Conservation (phyloP, 176 grass and related monocot genomes). For the Phyllostachys edulis region DNA sequence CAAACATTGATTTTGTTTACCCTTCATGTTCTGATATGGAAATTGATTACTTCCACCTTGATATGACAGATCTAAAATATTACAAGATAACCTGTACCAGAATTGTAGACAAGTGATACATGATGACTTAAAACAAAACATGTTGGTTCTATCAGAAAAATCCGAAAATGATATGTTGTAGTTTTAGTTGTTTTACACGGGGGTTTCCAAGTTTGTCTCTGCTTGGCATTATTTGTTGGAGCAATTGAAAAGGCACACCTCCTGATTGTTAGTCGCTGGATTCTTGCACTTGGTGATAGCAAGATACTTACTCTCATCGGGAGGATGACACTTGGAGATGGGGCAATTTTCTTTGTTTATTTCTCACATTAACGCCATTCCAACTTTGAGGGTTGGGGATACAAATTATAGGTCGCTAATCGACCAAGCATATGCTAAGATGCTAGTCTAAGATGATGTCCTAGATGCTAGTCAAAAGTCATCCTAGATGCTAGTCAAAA, state of each 20-base stretch:
- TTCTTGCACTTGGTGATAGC: too few species aligned
- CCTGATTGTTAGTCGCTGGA: too few species aligned
- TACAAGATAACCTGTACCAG: not conserved
- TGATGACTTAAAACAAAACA: not conserved
- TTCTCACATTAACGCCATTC: too few species aligned
- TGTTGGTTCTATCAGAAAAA: not conserved
- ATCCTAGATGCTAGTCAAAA: too few species aligned
- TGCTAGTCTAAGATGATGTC: too few species aligned
- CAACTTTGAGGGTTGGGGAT: too few species aligned
- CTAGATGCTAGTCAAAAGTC: too few species aligned
- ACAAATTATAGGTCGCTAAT: too few species aligned
- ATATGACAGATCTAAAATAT: not conserved
- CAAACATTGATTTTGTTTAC: not conserved
- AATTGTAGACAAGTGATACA: conserved; percentile 1
- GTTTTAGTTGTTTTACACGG: not conserved
- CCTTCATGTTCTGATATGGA: not conserved
- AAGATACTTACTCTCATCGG: too few species aligned
- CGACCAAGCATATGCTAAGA: too few species aligned
- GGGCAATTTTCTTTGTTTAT: too few species aligned
- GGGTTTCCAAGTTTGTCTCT: not conserved
- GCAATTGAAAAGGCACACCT: not conserved
- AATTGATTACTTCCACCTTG: not conserved
- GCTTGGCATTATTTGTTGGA: not conserved
- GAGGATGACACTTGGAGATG: too few species aligned
- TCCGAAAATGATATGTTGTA: not conserved